Percentiles rank a stretch among this genome's conserved stretches.
These are phyloP conservation scores for Plasmodium gaboni DNA, from an alignment of 169 alveolate species.

Conservation along the genomic window DNA sequence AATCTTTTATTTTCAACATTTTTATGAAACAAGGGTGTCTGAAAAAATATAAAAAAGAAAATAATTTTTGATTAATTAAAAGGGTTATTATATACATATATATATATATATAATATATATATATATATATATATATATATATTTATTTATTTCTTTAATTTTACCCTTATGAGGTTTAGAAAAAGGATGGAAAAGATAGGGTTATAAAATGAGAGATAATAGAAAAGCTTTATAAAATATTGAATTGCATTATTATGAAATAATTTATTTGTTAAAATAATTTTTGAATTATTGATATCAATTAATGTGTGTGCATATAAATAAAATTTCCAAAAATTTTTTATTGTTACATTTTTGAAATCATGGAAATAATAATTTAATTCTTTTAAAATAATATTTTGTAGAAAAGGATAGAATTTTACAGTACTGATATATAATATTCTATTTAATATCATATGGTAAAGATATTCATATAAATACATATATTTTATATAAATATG, in stretches of 20 bases:
- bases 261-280: constrained; percentile 24
- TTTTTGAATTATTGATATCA: constrained; percentile 58
- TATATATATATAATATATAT: not conserved
- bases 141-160: too few species aligned
- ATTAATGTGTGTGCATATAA: constrained; percentile 57
- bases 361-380: constrained; percentile 52
- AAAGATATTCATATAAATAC: constrained; percentile 59
- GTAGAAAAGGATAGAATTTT: constrained; percentile 49
- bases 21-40: constrained; percentile 64
- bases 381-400: constrained; percentile 62
- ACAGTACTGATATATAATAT: constrained; percentile 55
- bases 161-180: constrained; percentile 49
- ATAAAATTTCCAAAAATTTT: constrained; percentile 63
- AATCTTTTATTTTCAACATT: constrained; percentile 37
- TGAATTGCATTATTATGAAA: constrained; percentile 72
- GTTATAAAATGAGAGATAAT: constrained; percentile 54
- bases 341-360: constrained; percentile 38
- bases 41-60: not conserved
- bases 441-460: constrained; percentile 67
- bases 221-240: constrained; percentile 57
- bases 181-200: constrained; percentile 54
- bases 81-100: not conserved
- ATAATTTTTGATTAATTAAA: not conserved
- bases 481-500: constrained; percentile 58
- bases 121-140: constrained; percentile 2